Evolutionary conservation across 2,329 filamentous ascomycete species (phyloP), one percentile per base, ranked within the genome.

Genomic region (Gaeumannomyces sp.): DNA sequence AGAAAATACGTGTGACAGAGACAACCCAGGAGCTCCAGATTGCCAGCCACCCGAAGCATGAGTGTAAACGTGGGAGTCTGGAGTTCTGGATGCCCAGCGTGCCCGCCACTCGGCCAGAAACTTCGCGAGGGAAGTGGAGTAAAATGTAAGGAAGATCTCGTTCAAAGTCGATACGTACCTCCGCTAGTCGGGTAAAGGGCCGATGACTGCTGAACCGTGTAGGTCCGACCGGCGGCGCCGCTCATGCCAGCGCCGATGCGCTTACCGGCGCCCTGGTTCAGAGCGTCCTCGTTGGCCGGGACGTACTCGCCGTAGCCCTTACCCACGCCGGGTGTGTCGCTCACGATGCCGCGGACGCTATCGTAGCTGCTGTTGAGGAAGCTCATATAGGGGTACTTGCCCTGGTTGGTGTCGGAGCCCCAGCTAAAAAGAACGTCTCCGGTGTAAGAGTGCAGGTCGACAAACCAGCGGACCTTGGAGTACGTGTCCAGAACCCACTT

Each of bases 391-490:
- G 78, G 70, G 59, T 78, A 76, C 0, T 72, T 76, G 63, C 73
- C 74, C 72, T 86, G 84, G 65, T 80, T 75, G 60, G 81, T 77
- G 68, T 86, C 83, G 67, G 83, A 80, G 28, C 84, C 84, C 84
- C 84, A 87, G 64, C 76, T 78, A 72, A 85, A 86, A 16, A 87
- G 73, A 25, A 87, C 75, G 38, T 80, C 75, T 3, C 81, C 82
- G 0, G 78, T 76, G 33, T 77, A 81, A 0, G 83, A 85, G 76
- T 87, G 85, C 59, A 87, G 76, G 67, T 87, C 85, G 66, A 86
- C 73, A 71, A 84, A 85, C 83, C 83, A 87, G 35, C 80, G 77
- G 59, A 87, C 73, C 59, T 79, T 78, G 60, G 75, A 72, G 72
- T 81, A 82, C 33, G 77, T 76, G 68, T 82, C 78, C 70, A 85